phyloP scores from a whole-genome alignment of 2,329 filamentous ascomycete species.

The Aspergillus carbonarius region DNA sequence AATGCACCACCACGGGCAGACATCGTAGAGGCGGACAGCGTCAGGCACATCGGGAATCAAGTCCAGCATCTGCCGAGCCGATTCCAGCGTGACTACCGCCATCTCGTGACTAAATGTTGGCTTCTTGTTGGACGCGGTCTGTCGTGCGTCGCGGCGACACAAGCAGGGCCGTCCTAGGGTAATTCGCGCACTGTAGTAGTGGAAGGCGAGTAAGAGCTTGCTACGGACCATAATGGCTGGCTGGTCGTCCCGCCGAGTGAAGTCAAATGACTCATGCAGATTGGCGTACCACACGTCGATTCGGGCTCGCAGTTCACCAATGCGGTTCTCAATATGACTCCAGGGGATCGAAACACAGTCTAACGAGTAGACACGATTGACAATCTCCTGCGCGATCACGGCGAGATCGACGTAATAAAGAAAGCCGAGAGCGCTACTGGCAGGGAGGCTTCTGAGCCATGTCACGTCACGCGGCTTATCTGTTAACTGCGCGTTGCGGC shows the following conservation, averaged over 20 bases:
- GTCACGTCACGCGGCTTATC: slow-evolving; percentile 28
- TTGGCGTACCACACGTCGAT: slow-evolving; percentile 41
- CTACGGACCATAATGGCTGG: slow-evolving; percentile 34
- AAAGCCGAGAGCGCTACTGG: slow-evolving; percentile 38
- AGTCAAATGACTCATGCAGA: slow-evolving; percentile 39
- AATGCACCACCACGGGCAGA: slow-evolving; percentile 48
- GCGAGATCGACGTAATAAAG: slow-evolving; percentile 41
- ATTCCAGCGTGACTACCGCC: slow-evolving; percentile 40
- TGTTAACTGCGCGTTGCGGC: slow-evolving; percentile 23
- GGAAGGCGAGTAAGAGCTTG: slow-evolving; percentile 44
- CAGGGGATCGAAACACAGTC: slow-evolving; percentile 41
- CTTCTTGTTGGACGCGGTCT: slow-evolving; percentile 20
- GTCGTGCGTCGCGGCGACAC: slow-evolving; percentile 43
- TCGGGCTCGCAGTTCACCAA: slow-evolving; percentile 37
- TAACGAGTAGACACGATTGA: slow-evolving; percentile 44
- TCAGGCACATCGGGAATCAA: slow-evolving; percentile 46
- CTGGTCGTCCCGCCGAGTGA: slow-evolving; percentile 34
- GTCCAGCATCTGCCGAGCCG: slow-evolving; percentile 39
- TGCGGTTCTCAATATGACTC: slow-evolving; percentile 42
- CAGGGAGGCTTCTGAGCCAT: slow-evolving; percentile 38
- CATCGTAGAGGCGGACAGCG: slow-evolving; percentile 39
- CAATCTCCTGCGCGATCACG: slow-evolving; percentile 42
- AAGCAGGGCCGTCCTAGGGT: slow-evolving; percentile 48
- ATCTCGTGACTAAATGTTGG: slow-evolving; percentile 41
- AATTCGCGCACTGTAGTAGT: slow-evolving; percentile 46